These are phyloP conservation scores for Dactylellina haptotyla DNA, from an alignment of 2,329 filamentous ascomycete genomes.

Conservation along the genomic window DNA sequence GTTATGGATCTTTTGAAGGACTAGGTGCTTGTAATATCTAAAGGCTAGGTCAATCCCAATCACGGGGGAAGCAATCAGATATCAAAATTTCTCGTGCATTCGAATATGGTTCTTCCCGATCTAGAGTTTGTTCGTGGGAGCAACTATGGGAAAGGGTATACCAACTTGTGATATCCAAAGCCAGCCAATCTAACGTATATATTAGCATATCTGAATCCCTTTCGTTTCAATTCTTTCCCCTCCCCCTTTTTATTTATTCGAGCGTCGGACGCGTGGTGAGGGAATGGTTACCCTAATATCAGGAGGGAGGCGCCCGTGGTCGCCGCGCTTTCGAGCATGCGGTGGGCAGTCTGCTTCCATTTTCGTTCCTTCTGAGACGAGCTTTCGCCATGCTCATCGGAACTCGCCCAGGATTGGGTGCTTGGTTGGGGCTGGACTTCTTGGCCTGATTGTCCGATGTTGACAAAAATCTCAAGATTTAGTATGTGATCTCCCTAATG, in stretches of 20 bases:
- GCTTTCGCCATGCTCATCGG: conserved; percentile 23
- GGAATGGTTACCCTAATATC: conserved; percentile 70
- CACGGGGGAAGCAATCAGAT: conserved; percentile 54
- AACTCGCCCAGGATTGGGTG: conserved; percentile 55
- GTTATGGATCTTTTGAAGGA: conserved; percentile 90
- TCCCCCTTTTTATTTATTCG: no score
- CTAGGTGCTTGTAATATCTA: conserved; percentile 81
- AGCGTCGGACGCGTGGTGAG: conserved; percentile 19
- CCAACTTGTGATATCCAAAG: conserved; percentile 77
- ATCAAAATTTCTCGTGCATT: background rate
- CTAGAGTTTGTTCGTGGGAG: background rate
- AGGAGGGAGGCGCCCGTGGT: conserved; percentile 80
- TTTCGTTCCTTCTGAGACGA: conserved; percentile 8
- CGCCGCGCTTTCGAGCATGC: conserved; percentile 78
- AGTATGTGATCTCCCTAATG: conserved; percentile 12
- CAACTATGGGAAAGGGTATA: conserved; percentile 1
- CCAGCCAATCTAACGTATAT: conserved; percentile 67
- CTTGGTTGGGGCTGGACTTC: conserved; percentile 56
- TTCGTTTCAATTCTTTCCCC: no score
- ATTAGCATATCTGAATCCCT: no score
- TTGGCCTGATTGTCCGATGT: conserved; percentile 32
- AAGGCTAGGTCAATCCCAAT: conserved; percentile 65
- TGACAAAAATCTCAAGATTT: conserved; percentile 21
- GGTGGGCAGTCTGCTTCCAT: conserved; percentile 62
- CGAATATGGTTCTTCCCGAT: background rate